phyloP scores from a whole-genome alignment of 805 yeast species.

The Pichia heedii region DNA sequence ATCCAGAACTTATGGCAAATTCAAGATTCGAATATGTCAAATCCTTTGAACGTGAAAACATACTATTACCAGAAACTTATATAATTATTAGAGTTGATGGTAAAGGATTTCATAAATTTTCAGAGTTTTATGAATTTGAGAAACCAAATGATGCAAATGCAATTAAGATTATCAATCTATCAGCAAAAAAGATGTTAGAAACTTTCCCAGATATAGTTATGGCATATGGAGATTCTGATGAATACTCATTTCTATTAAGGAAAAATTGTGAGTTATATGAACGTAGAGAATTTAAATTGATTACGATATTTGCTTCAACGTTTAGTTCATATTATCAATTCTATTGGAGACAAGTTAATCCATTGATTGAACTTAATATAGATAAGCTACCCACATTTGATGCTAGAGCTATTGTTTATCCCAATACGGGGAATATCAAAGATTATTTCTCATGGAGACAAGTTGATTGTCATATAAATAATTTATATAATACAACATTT shows the following conservation, averaged over 20 bases:
- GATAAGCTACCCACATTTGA: constrained; percentile 79
- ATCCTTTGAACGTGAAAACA: constrained; percentile 64
- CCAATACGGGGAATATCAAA: constrained; percentile 46
- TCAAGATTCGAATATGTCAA: constrained; percentile 84
- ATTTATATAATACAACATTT: constrained; percentile 84
- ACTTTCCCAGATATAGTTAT: constrained; percentile 62
- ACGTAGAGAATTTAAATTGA: constrained; percentile 72
- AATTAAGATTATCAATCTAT: constrained; percentile 65
- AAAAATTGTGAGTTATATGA: constrained; percentile 64
- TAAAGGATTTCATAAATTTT: constrained; percentile 83
- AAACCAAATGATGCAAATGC: constrained; percentile 88
- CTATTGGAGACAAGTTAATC: constrained; percentile 56
- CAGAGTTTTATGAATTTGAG: constrained; percentile 59
- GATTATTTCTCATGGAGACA: constrained; percentile 94
- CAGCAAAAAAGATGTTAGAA: constrained; percentile 60
- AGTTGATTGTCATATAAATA: constrained; percentile 93
- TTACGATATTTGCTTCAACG: constrained; percentile 72
- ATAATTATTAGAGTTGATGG: constrained; percentile 88
- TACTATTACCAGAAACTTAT: constrained; percentile 68
- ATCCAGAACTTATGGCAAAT: constrained; percentile 51
- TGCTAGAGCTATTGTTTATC: constrained; percentile 83
- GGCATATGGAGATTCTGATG: constrained; percentile 95
- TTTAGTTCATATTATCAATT: constrained; percentile 69
- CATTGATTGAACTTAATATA: constrained; percentile 30
- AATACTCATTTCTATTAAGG: constrained; percentile 72